Base-by-base conservation (phyloP, 176 grass and related monocot genomes). In the Phyllostachys edulis region DNA sequence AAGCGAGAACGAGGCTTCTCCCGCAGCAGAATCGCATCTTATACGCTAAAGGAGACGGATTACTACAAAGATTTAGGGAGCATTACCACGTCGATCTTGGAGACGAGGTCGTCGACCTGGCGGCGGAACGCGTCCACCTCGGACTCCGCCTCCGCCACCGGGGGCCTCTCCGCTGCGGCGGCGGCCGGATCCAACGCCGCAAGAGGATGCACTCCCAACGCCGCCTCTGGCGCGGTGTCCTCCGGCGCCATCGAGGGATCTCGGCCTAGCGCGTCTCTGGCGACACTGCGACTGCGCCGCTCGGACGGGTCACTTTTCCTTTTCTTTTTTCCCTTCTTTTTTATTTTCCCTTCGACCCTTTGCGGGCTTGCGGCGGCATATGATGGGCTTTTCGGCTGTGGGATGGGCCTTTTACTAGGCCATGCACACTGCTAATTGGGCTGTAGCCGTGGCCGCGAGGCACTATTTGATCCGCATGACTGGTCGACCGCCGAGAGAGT, bases 61-160 rank as follows among this genome's bases (percentile, higher is more conserved):
- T 69, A 11, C 4, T 10, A 54, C 20, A 5, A 13, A 71, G 29
- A 15, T 17, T 17, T 0, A 71, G 36, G 61, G 77, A 29, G 40
- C 20, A 34, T 78, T 77, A 92, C 91, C 84, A 77, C 57, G 67
- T 92, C 91, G 21, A 87, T 81, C 87, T 85, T 87, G 72, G 60
- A 90, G 71, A 77, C 54, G 41, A 92, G 76, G 40, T 81, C 59
- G 61, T 90, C 85, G 67, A 87, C 68, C 87, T 80, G 84, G 54
- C 71, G 77, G 66, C 77, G 76, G 81, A 90, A 90, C 59, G 57
- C 41, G 13, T 90, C 87, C 50, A 72, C 87, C 59, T 69, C 69
- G 14, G 62, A 45, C 44, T 89, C 82, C 47, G n/a, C 26, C 56
- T 78, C 80, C 9, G 26, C 61, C 59, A 67, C 65, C 7, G 4